Percentiles rank a stretch among this genome's conserved stretches.
phyloP scores from a whole-genome alignment of 2,329 filamentous ascomycete species.

The Fusarium tjaetaba region DNA sequence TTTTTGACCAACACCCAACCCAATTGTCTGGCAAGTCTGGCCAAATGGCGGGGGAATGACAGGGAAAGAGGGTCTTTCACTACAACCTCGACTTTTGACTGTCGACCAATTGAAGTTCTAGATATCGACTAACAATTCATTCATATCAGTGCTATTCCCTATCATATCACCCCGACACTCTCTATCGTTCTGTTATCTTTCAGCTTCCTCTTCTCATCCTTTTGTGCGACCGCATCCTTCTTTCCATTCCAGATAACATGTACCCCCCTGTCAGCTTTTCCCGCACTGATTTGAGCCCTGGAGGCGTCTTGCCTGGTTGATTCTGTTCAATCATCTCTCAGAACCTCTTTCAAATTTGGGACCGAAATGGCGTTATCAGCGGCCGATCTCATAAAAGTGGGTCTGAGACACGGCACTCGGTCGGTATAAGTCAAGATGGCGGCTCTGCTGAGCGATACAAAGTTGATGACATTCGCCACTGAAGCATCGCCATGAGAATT shows the following conservation, averaged over 20 bases:
- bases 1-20: neutral
- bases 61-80: slow-evolving; percentile 16
- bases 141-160: neutral
- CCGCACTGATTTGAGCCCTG: slow-evolving; percentile 32
- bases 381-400: slow-evolving; percentile 42
- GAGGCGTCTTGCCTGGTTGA: neutral
- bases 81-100: neutral
- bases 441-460: slow-evolving; percentile 30
- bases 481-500: slow-evolving; percentile 1
- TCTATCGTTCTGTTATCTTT: neutral
- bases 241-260: neutral
- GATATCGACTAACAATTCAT: neutral
- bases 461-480: slow-evolving; percentile 29
- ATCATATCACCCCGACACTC: neutral
- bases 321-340: slow-evolving; percentile 28
- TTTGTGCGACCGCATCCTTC: neutral
- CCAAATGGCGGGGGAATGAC: slow-evolving; percentile 28
- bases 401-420: slow-evolving; percentile 38
- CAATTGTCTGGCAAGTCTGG: neutral
- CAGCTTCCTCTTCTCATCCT: neutral
- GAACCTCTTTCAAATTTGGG: slow-evolving; percentile 39
- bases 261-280: neutral
- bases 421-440: slow-evolving; percentile 10
- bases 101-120: neutral
- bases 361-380: slow-evolving; percentile 43